phyloP scores from a whole-genome alignment of 2,329 filamentous ascomycete genomes.

The Hypoxylon rubiginosum region DNA sequence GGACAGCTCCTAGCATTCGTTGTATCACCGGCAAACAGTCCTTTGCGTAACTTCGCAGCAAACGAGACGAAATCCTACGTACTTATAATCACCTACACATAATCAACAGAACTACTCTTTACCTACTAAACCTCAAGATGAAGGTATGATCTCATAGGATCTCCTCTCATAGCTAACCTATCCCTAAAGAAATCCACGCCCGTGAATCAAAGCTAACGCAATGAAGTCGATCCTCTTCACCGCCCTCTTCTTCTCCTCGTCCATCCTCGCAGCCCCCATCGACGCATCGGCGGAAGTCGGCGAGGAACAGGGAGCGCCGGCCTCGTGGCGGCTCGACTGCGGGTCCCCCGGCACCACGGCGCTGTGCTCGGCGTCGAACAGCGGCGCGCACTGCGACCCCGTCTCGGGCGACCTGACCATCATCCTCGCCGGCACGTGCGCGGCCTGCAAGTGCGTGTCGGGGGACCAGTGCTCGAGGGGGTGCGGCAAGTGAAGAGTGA shows the following conservation, averaged over 20 bases:
- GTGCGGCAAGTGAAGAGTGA: conserved; percentile 29
- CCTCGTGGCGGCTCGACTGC: conserved; percentile 44
- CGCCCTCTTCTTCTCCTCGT: conserved; percentile 8
- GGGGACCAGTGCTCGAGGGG: conserved; percentile 37
- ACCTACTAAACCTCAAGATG: conserved; percentile 19
- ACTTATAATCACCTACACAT: not conserved
- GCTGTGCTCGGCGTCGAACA: conserved; percentile 43
- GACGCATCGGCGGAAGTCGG: not conserved
- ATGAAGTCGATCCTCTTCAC: not conserved
- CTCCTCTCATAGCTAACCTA: not conserved
- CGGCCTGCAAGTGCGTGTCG: conserved; percentile 41
- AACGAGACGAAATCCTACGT: not conserved
- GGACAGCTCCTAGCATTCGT: not conserved
- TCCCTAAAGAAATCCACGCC: not conserved
- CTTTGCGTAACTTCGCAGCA: not conserved
- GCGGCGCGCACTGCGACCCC: conserved; percentile 45
- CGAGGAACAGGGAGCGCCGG: conserved; percentile 16
- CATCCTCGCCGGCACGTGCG: conserved; percentile 45
- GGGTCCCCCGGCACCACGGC: conserved; percentile 41
- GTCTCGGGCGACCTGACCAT: conserved; percentile 44
- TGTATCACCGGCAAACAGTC: conserved; percentile 1
- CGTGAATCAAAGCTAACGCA: conserved; percentile 7
- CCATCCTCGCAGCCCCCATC: conserved; percentile 34
- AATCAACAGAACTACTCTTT: not conserved
- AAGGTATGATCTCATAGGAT: conserved; percentile 16